Percentiles rank a stretch among this genome's conserved stretches.
phyloP scores from a whole-genome alignment of 306 rosid species.

The Begonia fuchsioides region DNA sequence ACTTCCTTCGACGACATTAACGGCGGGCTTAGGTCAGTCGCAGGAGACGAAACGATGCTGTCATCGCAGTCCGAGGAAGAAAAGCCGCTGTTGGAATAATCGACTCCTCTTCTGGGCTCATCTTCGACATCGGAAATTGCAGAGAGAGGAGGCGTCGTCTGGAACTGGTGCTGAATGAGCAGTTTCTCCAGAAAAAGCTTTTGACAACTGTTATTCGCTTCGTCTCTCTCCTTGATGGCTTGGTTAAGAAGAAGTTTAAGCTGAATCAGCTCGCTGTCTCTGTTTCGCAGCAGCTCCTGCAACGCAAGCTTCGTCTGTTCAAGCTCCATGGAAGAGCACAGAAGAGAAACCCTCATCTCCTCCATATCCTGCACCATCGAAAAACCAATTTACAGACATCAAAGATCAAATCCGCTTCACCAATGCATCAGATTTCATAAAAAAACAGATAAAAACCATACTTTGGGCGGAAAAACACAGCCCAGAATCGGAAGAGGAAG shows the following conservation, averaged over 20 bases:
- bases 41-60: constrained; percentile 91
- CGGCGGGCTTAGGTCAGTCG: constrained; percentile 39
- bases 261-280: constrained; percentile 52
- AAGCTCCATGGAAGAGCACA: constrained; percentile 59
- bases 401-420: neutral
- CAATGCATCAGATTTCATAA: constrained; percentile 9
- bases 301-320: constrained; percentile 58
- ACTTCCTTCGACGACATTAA: constrained; percentile 6
- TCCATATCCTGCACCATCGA: constrained; percentile 50
- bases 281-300: constrained; percentile 70
- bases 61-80: constrained; percentile 95
- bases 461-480: constrained; percentile 5
- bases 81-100: constrained; percentile 59
- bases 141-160: constrained; percentile 50
- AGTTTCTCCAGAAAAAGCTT: constrained; percentile 49
- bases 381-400: neutral
- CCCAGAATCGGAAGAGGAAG: constrained; percentile 6
- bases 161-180: constrained; percentile 23
- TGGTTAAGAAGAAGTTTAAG: constrained; percentile 58
- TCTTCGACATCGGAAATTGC: constrained; percentile 93
- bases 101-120: constrained; percentile 66
- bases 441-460: neutral
- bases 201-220: constrained; percentile 56
- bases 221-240: constrained; percentile 67
- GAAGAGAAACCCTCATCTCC: constrained; percentile 53